Percentiles rank a stretch among this genome's conserved stretches.
phyloP scores from a whole-genome alignment of 371 early-diverging fungal genomes.

The Rhizomucor miehei region DNA sequence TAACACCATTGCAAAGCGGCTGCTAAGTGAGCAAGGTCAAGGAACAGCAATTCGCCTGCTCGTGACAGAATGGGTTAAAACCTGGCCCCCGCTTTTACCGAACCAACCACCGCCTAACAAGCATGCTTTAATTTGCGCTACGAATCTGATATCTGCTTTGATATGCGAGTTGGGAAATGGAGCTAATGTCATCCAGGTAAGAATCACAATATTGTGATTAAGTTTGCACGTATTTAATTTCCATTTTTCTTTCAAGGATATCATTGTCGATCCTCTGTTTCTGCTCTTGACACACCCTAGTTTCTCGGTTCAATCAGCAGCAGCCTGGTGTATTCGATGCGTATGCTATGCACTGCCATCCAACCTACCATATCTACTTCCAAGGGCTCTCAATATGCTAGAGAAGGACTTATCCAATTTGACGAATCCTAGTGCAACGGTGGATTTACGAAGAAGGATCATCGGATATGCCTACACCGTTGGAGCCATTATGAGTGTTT shows the following conservation, averaged over 20 bases:
- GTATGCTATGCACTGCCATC: slow-evolving; percentile 67
- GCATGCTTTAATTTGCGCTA: slow-evolving; percentile 61
- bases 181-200: slow-evolving; percentile 64
- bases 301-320: slow-evolving; percentile 71
- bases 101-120: slow-evolving; percentile 62
- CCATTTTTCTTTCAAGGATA: slow-evolving; percentile 38
- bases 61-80: slow-evolving; percentile 61
- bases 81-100: slow-evolving; percentile 67
- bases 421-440: slow-evolving; percentile 36
- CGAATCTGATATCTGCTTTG: slow-evolving; percentile 72
- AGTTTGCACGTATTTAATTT: neutral
- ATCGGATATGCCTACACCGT: slow-evolving; percentile 67
- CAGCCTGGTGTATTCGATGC: slow-evolving; percentile 74
- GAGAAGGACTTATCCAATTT: slow-evolving; percentile 58
- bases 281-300: slow-evolving; percentile 67
- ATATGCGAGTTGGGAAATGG: slow-evolving; percentile 80
- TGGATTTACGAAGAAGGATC: slow-evolving; percentile 53
- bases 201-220: neutral
- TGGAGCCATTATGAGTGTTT: slow-evolving; percentile 71
- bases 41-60: slow-evolving; percentile 68
- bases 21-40: slow-evolving; percentile 82
- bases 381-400: slow-evolving; percentile 53
- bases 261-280: slow-evolving; percentile 62
- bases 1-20: slow-evolving; percentile 66
- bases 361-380: slow-evolving; percentile 60